Percentiles rank a stretch among this genome's conserved stretches.
Evolutionary conservation across 352 stramenopile species (phyloP).

Genomic region (Pythium sukuiense): DNA sequence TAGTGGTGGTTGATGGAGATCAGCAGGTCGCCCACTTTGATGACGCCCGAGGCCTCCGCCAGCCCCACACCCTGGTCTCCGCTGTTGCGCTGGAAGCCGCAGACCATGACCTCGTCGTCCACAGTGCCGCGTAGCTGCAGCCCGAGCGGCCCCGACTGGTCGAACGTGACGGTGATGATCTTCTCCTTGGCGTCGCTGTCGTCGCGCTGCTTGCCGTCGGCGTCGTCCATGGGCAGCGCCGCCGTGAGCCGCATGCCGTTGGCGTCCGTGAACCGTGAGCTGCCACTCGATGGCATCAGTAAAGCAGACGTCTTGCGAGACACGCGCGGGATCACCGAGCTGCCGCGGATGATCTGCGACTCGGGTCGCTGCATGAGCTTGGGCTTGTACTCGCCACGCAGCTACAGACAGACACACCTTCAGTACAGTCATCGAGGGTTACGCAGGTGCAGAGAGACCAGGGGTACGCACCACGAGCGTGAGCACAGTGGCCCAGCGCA

Average conservation of each 20-base stretch:
- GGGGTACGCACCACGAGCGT: constrained; percentile 67
- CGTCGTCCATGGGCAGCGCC: constrained; percentile 47
- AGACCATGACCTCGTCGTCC: constrained; percentile 89
- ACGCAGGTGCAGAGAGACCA: not conserved
- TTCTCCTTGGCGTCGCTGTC: constrained; percentile 85
- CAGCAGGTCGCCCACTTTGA: constrained; percentile 80
- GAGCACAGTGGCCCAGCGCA: constrained; percentile 85
- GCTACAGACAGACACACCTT: constrained; percentile 26
- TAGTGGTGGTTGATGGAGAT: constrained; percentile 88
- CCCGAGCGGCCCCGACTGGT: constrained; percentile 68
- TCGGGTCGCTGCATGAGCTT: constrained; percentile 88
- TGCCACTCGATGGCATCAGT: constrained; percentile 14
- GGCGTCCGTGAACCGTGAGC: constrained; percentile 75
- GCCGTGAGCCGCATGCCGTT: constrained; percentile 81
- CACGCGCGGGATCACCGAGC: constrained; percentile 74
- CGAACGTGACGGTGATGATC: constrained; percentile 88
- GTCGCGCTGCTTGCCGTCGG: constrained; percentile 46
- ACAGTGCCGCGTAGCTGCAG: constrained; percentile 81
- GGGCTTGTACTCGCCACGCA: constrained; percentile 86
- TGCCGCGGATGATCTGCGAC: constrained; percentile 86
- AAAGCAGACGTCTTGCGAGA: constrained; percentile 74
- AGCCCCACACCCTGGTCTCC: constrained; percentile 36
- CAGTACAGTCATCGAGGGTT: not conserved
- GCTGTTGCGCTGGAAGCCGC: constrained; percentile 63
- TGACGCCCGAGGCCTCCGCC: constrained; percentile 70